Evolutionary conservation across 2,329 filamentous ascomycete species (phyloP), one percentile per base, ranked within the genome.

Genomic region (Botrytis aclada): DNA sequence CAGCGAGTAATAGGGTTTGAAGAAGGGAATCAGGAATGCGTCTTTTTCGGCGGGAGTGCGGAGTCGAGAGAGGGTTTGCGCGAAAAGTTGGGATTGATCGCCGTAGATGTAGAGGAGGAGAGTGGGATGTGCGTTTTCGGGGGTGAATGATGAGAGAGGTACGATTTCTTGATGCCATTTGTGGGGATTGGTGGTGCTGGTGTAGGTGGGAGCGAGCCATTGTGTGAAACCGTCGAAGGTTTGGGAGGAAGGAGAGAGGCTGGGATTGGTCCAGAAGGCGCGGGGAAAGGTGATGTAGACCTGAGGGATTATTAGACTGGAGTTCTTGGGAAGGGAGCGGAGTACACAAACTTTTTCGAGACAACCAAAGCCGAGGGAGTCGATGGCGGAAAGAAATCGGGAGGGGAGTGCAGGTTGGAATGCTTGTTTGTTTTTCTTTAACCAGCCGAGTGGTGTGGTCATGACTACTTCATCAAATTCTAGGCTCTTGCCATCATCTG

Each of bases 91-190:
- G 9, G 83, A 83, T 74, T 83, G 84, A 10, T 79, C 81, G 20
- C 87, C 87, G 75, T 84, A 85, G 72, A 84, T 85, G 82, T 89
- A 93, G 84, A 92, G 92, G 63, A 93, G 86, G 3, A 93, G 84
- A 2, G 90, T 92, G 45, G 91, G 89, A 60, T 92, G 90, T 16
- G 76, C 73, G 3, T 87, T 85, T 72, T 82, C 83, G 1, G 80
- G 74, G 0, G 76, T 71, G 3, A 93, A 84, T 1, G 86, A 84
- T 61, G 89, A 86, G 29, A 93, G 84, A 29, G 90, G 90, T 71
- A 92, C 82, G 73, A 85, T 85, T 83, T 91, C 87, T 82, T 90
- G 87, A 74, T 86, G 85, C 89, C 89, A 92, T 74, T 82, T 79
- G 3, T 84, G 76, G 1, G 85, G 84, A 69, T 86, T 86, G 0